Evolutionary conservation across 495 filamentous ascomycete species (phyloP).

Genomic region (Tetracladium marchalianum): DNA sequence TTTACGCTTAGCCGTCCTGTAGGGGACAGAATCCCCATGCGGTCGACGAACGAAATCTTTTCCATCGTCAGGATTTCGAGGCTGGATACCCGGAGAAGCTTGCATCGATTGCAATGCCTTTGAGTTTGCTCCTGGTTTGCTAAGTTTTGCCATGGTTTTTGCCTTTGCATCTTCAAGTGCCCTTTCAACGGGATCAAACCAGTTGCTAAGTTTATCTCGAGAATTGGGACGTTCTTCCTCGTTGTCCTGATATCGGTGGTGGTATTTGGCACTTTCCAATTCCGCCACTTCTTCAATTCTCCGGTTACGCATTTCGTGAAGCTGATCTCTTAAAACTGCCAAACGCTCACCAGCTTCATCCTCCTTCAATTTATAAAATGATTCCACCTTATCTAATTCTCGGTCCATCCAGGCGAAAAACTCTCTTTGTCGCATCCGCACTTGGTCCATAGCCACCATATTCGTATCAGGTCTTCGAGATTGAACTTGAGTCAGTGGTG

Average conservation of each 20-base stretch:
- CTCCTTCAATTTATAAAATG: conserved; percentile 77
- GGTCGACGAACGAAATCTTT: conserved; percentile 58
- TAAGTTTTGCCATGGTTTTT: conserved; percentile 5
- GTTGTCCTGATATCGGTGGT: conserved; percentile 1
- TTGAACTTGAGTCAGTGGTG: conserved; percentile 18
- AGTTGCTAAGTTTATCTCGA: conserved; percentile 11
- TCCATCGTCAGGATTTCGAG: conserved; percentile 24
- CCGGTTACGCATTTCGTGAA: conserved; percentile 80
- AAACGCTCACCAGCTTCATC: conserved; percentile 65
- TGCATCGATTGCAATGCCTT: conserved; percentile 14
- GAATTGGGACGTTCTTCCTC: conserved; percentile 7
- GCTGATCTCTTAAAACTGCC: conserved; percentile 60
- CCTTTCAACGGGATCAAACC: conserved; percentile 16
- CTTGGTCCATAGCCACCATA: conserved; percentile 33
- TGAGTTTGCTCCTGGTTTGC: conserved; percentile 14
- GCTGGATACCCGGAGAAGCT: conserved; percentile 9
- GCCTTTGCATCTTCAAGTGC: conserved; percentile 12
- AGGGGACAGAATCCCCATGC: conserved; percentile 50
- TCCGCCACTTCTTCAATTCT: conserved; percentile 60
- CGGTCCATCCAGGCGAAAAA: conserved; percentile 71
- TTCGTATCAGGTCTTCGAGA: conserved; percentile 36
- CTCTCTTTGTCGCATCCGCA: conserved; percentile 52
- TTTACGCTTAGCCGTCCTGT: conserved; percentile 78
- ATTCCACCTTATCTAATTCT: conserved; percentile 77
- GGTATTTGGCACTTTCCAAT: conserved; percentile 18